Percentiles rank a stretch among this genome's conserved stretches.
Conservation (phyloP, 345 rosid species). For the Turnera subulata region DNA sequence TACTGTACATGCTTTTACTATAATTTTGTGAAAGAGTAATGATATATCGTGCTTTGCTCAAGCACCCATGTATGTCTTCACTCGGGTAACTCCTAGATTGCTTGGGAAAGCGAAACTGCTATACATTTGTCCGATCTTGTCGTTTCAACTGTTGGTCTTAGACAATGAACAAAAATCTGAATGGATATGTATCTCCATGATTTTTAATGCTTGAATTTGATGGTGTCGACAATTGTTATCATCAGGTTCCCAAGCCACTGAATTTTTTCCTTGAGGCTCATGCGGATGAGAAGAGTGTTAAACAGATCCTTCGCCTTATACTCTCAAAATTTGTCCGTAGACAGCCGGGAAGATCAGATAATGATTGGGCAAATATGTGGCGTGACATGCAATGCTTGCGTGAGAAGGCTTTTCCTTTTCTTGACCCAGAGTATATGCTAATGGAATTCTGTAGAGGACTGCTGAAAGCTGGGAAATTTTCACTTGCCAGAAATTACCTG, state of each 20-base stretch:
- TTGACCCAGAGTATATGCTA: constrained; percentile 83
- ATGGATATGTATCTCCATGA: too few species aligned
- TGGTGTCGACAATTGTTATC: constrained; percentile 13
- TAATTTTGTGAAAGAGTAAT: not conserved
- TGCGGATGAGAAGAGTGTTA: constrained; percentile 79
- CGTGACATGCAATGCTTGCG: constrained; percentile 72
- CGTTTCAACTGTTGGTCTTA: not conserved
- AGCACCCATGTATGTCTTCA: too few species aligned
- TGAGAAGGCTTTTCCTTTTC: constrained; percentile 88
- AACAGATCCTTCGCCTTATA: constrained; percentile 87
- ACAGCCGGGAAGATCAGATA: constrained; percentile 81
- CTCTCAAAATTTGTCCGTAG: constrained; percentile 89
- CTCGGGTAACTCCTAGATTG: not conserved
- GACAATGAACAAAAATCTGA: too few species aligned
- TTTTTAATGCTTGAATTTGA: not conserved
- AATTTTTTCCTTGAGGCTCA: constrained; percentile 67
- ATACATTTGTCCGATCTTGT: not conserved
- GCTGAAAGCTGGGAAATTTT: constrained; percentile 94
- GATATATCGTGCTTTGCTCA: too few species aligned
- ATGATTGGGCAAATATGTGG: constrained; percentile 99
- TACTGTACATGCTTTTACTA: not conserved
- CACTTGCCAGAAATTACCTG: constrained; percentile 90
- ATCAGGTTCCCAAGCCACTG: constrained; percentile 87
- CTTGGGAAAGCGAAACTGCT: not conserved
- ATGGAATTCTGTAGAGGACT: constrained; percentile 94